These are phyloP conservation scores for Termitomyces sp. DNA, from an alignment of 768 basidiomycete genomes.

Conservation along the genomic window DNA sequence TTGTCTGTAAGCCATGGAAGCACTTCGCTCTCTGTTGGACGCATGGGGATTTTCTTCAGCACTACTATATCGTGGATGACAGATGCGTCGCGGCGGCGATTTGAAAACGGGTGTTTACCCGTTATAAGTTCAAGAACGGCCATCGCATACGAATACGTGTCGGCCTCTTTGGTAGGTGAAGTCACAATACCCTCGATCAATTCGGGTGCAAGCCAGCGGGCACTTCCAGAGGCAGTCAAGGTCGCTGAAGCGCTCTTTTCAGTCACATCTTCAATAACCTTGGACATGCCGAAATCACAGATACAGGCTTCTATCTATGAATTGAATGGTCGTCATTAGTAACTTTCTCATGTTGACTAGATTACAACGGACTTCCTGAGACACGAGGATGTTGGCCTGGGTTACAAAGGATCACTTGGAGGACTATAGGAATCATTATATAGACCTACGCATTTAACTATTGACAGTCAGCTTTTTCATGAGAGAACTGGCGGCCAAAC, in stretches of 20 bases:
- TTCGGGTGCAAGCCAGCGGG: slow-evolving; percentile 62
- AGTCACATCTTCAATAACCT: slow-evolving; percentile 52
- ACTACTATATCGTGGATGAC: slow-evolving; percentile 42
- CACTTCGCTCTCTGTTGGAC: slow-evolving; percentile 31
- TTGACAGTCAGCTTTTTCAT: background rate
- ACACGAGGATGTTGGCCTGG: slow-evolving; percentile 48
- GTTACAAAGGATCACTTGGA: background rate
- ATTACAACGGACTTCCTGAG: slow-evolving; percentile 31
- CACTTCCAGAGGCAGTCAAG: slow-evolving; percentile 41
- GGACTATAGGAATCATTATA: background rate
- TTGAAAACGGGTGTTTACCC: slow-evolving; percentile 43
- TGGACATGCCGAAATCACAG: slow-evolving; percentile 62
- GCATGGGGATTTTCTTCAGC: slow-evolving; percentile 31
- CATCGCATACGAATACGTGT: slow-evolving; percentile 59
- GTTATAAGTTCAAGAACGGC: slow-evolving; percentile 54
- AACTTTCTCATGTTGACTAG: background rate
- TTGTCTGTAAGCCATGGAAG: slow-evolving; percentile 37
- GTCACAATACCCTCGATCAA: slow-evolving; percentile 38
- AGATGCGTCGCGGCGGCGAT: slow-evolving; percentile 42
- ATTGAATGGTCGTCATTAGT: background rate
- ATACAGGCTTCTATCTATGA: slow-evolving; percentile 47
- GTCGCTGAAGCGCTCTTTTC: slow-evolving; percentile 41
- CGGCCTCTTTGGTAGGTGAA: slow-evolving; percentile 40
- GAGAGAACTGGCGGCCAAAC: background rate
- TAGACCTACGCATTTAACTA: slow-evolving; percentile 57